phyloP scores from a whole-genome alignment of 2,329 filamentous ascomycete species.

The Zasmidium cellare region DNA sequence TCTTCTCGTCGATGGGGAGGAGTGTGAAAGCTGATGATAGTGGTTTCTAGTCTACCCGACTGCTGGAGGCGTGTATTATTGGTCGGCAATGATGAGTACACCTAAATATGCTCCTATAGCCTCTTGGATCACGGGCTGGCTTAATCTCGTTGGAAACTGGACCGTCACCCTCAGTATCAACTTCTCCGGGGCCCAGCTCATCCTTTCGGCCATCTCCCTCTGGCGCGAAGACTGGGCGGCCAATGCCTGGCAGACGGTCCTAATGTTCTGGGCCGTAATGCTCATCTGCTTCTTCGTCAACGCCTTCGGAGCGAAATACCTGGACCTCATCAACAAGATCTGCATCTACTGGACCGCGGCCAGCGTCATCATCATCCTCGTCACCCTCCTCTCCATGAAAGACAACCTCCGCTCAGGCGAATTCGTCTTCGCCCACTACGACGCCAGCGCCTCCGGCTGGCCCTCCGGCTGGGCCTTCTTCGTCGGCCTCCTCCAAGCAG shows the following conservation, averaged over 20 bases:
- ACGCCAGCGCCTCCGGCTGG: slow-evolving; percentile 66
- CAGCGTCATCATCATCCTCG: slow-evolving; percentile 67
- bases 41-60: slow-evolving; percentile 65
- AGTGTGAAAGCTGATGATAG: neutral
- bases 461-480: slow-evolving; percentile 71
- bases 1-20: too few species aligned
- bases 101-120: slow-evolving; percentile 66
- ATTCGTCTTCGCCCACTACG: slow-evolving; percentile 69
- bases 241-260: slow-evolving; percentile 67
- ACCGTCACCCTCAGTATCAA: slow-evolving; percentile 65
- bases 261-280: slow-evolving; percentile 73
- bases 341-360: slow-evolving; percentile 72
- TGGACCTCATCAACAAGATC: slow-evolving; percentile 70
- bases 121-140: slow-evolving; percentile 70
- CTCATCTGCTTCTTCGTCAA: slow-evolving; percentile 64
- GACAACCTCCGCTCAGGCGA: slow-evolving; percentile 57
- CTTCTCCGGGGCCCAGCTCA: slow-evolving; percentile 70
- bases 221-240: slow-evolving; percentile 69
- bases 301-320: slow-evolving; percentile 60
- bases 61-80: slow-evolving; percentile 69
- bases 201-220: slow-evolving; percentile 66
- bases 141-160: slow-evolving; percentile 73
- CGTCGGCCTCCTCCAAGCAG: slow-evolving; percentile 66
- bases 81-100: slow-evolving; percentile 65
- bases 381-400: slow-evolving; percentile 63